phyloP scores from a whole-genome alignment of 1,139 yeast species.

The Protomyces arabidopsidicola region DNA sequence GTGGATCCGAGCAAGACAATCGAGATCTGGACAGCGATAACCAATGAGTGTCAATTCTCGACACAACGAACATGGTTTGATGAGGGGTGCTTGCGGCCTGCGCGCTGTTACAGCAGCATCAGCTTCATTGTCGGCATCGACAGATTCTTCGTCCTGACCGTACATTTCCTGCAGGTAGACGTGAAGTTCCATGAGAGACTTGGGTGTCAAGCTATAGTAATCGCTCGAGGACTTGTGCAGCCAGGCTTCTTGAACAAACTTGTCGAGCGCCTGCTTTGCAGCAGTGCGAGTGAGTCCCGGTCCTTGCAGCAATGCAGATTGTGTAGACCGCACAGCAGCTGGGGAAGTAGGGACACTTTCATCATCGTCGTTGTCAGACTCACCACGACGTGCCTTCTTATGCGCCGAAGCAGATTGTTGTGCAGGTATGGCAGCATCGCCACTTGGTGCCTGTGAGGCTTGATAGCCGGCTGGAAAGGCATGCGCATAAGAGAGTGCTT shows the following conservation, averaged over 20 bases:
- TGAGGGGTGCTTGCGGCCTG: conserved; percentile 3
- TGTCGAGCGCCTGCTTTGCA: conserved; percentile 8
- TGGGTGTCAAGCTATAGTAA: conserved; percentile 13
- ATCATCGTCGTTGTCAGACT: not conserved
- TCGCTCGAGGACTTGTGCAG: conserved; percentile 11
- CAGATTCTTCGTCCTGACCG: not conserved
- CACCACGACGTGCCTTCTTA: not conserved
- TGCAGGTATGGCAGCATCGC: not conserved
- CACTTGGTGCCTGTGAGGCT: not conserved
- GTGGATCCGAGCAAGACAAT: conserved; percentile 9
- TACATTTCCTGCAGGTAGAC: conserved; percentile 15
- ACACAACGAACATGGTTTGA: not conserved
- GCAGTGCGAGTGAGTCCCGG: conserved; percentile 2
- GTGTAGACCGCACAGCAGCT: not conserved
- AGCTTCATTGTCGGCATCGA: conserved; percentile 5
- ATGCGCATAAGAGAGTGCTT: conserved; percentile 2
- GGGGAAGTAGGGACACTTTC: not conserved
- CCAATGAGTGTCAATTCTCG: conserved; percentile 1
- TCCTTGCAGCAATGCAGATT: not conserved
- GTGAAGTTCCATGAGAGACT: conserved; percentile 22
- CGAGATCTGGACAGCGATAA: conserved; percentile 20
- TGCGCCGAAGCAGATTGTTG: not conserved
- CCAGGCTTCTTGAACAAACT: conserved; percentile 25
- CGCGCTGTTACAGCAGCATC: conserved; percentile 2
- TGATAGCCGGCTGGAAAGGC: not conserved